Evolutionary conservation across 2,329 filamentous ascomycete genomes (phyloP), one percentile per base, ranked within the genome.

Genomic region (Penicillium sp.): DNA sequence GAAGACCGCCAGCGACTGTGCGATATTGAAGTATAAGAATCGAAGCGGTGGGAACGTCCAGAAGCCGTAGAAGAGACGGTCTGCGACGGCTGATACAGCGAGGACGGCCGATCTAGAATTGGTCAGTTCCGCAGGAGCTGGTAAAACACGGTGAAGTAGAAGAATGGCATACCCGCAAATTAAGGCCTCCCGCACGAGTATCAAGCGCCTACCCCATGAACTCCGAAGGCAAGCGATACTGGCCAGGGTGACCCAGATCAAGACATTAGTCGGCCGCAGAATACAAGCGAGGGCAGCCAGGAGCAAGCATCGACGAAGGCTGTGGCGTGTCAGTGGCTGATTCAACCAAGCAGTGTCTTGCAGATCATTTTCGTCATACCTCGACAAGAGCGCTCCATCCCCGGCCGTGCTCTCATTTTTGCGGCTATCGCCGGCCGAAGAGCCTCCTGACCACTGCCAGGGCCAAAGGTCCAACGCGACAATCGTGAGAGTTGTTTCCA

Each of bases 1-100:
- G 73, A 97, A 97, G 41, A 93, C 84, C 21, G 94, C 91, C 5
- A 99, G 80, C 7, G 89, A 89, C 70, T 95, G 88, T 17, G 87
- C 84, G 49, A 99, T 80, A 74, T 99, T 99, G 79, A 97, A 93
- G 67, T 93, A 84, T 51, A 97, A 80, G 75, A 91, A 97, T 49
- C 88, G 87, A 56, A 93, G 83, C 0, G 92, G 89, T 4, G 94
- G 94, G 50, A 99, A 90, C 0, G 91, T 90, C 90, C 91, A 96
- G 56, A 84, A 75, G 46, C 85, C 85, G 69, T 95, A 99, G 75
- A 91, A 97, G 17, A 85, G 73, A 55, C 85, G 84, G 69, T 97
- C 94, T 5, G 86, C 83, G 9, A 84, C 59, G 5, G 83, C 71
- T 4, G 90, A 93, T 12, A 88, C 47, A 5, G 75, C 75, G 3